Evolutionary conservation across 2,329 filamentous ascomycete species (phyloP).

Genomic region (Phialophora expanda): DNA sequence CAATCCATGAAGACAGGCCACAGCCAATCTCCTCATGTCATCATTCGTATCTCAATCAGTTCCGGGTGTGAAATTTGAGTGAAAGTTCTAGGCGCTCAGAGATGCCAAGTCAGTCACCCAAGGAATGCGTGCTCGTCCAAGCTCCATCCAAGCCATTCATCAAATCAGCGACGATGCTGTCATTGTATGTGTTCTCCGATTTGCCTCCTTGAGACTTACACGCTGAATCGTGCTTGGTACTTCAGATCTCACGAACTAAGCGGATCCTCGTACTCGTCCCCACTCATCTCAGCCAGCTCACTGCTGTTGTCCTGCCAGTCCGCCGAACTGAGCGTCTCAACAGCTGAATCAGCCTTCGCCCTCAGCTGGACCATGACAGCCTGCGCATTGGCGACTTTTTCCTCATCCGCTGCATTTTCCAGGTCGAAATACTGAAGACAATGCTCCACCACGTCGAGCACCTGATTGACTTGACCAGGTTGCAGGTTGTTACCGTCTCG

Average conservation of each 20-base stretch:
- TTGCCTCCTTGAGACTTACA: background rate
- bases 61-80: background rate
- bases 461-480: conserved; percentile 35
- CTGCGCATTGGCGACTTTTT: conserved; percentile 27
- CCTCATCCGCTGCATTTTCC: conserved; percentile 30
- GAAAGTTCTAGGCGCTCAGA: background rate
- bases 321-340: conserved; percentile 35
- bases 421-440: conserved; percentile 33
- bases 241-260: conserved; percentile 24
- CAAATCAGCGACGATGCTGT: background rate
- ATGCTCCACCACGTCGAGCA: conserved; percentile 33
- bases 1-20: background rate
- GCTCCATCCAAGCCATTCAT: background rate
- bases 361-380: conserved; percentile 24
- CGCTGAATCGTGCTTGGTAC: background rate
- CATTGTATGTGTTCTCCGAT: background rate
- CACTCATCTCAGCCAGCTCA: conserved; percentile 36
- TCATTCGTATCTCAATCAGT: background rate
- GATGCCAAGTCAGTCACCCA: background rate
- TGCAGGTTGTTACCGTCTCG: conserved; percentile 25
- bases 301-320: conserved; percentile 37
- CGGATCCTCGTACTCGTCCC: conserved; percentile 33
- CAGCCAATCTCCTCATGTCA: background rate
- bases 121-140: background rate
- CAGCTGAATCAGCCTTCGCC: conserved; percentile 29